Evolutionary conservation across 192 early-diverging fungal species (phyloP), one percentile per base, ranked within the genome.

Genomic region (Coemansia sp.): DNA sequence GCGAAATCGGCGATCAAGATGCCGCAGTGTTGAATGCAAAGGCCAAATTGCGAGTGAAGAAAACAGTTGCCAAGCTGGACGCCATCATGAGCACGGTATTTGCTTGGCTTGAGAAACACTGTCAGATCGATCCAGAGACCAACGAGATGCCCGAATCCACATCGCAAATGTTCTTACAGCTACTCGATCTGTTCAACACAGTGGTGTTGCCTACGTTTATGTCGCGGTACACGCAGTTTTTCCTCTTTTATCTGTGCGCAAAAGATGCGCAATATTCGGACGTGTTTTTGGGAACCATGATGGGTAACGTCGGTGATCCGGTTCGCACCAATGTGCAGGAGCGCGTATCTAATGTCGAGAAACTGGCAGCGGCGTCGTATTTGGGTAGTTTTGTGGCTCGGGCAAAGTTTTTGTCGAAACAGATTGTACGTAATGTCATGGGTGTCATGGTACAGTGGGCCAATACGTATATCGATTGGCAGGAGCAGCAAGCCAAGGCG

Each of bases 171-270:
- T 95, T 91, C 64, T 62, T 87, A 18, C 75, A 81, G 12, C 74
- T 96, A 41, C 70, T 98, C 15, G 87, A 88, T 22, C 86, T 95
- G 34, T 99, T 98, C 74, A 90, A 92, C 61, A 79, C 87, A 20
- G 85, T 87, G 2, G 86, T 97, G 28, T 72, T 98, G 20, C 89
- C 91, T 3, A 99, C 96, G 0, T 91, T 95, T 73, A 91, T 91
- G 66, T 92, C 93, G 51, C 89, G 94, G 37, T 94, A 95, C 78
- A 92, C 91, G 8, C 97, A 99, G 76, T 99, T 98, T 64, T 67
- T 97, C 28, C 73, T 95, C 32, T 99, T 97, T 69, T 95, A 94
- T 79, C 84, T 88, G 35, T 87, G 90, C 48, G 88, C 91, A 15
- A 72, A 89, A 35, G 87, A 89, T 61, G 34, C 85, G n/a, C 55